Evolutionary conservation across 257 asterid genomes (phyloP), one percentile per base, ranked within the genome.

Genomic region (Nicotiana paniculata): DNA sequence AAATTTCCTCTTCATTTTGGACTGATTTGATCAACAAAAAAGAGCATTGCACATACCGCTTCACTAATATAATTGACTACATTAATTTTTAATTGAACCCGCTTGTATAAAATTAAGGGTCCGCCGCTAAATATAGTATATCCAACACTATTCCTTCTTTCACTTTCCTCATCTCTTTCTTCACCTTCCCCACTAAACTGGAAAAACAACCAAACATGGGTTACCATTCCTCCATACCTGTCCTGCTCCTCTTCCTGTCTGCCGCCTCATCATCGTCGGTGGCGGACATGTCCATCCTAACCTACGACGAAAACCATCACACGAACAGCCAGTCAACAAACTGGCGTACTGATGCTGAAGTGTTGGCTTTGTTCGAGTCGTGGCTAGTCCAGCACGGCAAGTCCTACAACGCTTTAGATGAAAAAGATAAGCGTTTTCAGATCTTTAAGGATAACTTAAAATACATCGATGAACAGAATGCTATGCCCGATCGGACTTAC

Each of bases 381-480:
- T 91, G 96, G 96, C 69, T 89, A 80, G 89, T 85, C 78, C 83
- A 85, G 81, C 92, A 91, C 85, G 93, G 93, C 13, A 90, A 88
- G 82, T 48, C 91, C 3, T 90, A 89, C 89, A 90, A 90, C 80
- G 91, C 84, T 3, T 43, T 89, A 51, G 92, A 89, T 0, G 93
- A 91, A 86, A 91, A 86, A 83, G 96, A 89, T 5, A 87, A 55
- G 88, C 68, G 93, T 61, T 88, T 92, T 82, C 68, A 89, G 83
- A 88, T 90, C 69, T 90, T 89, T 24, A 92, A 86, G 89, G 92
- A 88, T 6, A 92, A 90, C 72, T 26, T 84, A 15, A 80, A 81
- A 72, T 89, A 86, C 81, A 86, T 92, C 24, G 91, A 89, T 64
- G 90, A 86, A 72, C 91, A 88, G 78, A 92, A 92, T 83, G 82